Conservation (phyloP, 75 land plant species). For the Adiantum capillusveneris region DNA sequence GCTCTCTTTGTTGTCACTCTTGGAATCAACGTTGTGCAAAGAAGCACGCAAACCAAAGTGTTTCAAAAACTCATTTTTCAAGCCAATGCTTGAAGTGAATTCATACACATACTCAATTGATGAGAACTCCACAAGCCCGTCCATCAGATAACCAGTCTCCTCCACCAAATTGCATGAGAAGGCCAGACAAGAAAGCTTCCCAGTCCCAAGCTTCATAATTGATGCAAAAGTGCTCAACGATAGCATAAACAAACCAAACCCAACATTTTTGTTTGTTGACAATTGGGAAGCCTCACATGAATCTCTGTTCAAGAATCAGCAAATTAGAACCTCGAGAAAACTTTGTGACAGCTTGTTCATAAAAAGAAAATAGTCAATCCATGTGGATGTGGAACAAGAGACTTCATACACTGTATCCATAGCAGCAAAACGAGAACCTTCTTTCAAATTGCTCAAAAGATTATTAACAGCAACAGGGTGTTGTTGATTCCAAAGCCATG, state of each 20-base stretch:
- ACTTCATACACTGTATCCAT: too few relatives aligned
- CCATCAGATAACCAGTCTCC: slow-evolving; percentile 26
- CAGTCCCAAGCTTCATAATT: slow-evolving; percentile 28
- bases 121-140: slow-evolving; percentile 15
- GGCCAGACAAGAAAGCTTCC: slow-evolving; percentile 20
- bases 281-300: slow-evolving; percentile 12
- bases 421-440: slow-evolving; percentile 9
- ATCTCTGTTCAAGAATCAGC: slow-evolving; percentile 7
- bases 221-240: slow-evolving; percentile 18
- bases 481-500: slow-evolving; percentile 88
- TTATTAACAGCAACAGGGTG: slow-evolving; percentile 38
- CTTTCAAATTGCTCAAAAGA: slow-evolving; percentile 18
- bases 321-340: too few relatives aligned
- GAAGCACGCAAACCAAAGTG: slow-evolving; percentile 26
- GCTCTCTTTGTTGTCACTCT: slow-evolving; percentile 10
- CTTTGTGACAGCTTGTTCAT: too few relatives aligned
- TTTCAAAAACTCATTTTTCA: slow-evolving; percentile 17
- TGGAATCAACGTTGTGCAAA: background rate
- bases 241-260: slow-evolving; percentile 15
- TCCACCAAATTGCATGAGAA: slow-evolving; percentile 18
- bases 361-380: too few relatives aligned
- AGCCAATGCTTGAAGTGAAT: slow-evolving; percentile 11
- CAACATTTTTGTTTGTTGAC: slow-evolving; percentile 16
- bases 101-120: slow-evolving; percentile 22
- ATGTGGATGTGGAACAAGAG: too few relatives aligned